A percentile compares a stretch with the other conserved stretches of the same genome.
phyloP scores from a whole-genome alignment of 1,284 basidiomycete species.

The Taiwanofungus camphoratus region DNA sequence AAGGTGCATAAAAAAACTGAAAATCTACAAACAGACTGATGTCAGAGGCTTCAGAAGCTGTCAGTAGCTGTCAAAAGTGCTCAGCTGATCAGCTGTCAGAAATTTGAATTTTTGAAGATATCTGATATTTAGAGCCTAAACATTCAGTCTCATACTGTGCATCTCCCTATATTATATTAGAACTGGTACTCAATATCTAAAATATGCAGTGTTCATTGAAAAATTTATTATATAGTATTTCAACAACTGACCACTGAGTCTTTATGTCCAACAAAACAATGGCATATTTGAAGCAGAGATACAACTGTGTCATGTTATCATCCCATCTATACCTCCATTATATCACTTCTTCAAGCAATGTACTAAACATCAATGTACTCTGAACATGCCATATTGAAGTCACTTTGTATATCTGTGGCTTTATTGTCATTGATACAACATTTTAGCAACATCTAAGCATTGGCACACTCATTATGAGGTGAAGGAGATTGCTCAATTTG shows the following conservation, averaged over 20 bases:
- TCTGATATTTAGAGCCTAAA: too few relatives aligned
- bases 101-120: too few relatives aligned
- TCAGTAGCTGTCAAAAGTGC: too few relatives aligned
- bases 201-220: slow-evolving; percentile 62
- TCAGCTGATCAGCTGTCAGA: too few relatives aligned
- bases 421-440: slow-evolving; percentile 52
- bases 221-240: slow-evolving; percentile 60
- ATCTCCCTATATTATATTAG: too few relatives aligned
- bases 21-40: too few relatives aligned
- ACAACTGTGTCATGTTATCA: slow-evolving; percentile 50
- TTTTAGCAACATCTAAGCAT: slow-evolving; percentile 53
- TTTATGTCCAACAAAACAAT: slow-evolving; percentile 49
- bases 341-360: too few relatives aligned
- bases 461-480: slow-evolving; percentile 56
- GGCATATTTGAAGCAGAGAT: slow-evolving; percentile 71
- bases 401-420: slow-evolving; percentile 59
- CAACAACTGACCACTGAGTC: slow-evolving; percentile 63
- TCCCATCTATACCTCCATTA: too few relatives aligned
- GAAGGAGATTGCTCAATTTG: slow-evolving; percentile 58
- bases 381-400: slow-evolving; percentile 65
- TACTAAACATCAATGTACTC: background rate
- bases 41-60: too few relatives aligned
- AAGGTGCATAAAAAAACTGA: too few relatives aligned
- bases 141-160: too few relatives aligned
- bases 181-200: too few relatives aligned